Base-by-base conservation (phyloP, 176 grass and related monocot genomes). In the Phyllostachys edulis region DNA sequence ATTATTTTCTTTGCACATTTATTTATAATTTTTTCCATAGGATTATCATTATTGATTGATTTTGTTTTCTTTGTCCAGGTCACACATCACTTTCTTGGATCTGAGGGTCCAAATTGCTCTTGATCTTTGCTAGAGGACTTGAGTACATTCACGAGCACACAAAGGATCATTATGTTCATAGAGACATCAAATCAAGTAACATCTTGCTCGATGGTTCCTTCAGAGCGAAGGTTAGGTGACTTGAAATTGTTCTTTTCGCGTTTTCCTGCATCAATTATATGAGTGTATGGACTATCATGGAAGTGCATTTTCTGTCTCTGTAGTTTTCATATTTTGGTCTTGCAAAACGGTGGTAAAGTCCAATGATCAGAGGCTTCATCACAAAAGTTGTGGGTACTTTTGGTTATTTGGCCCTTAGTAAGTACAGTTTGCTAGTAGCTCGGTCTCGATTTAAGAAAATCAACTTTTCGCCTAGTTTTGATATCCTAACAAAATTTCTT, bases 101-200 rank as follows among this genome's bases (percentile, higher is more conserved):
- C 73, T 96, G 80, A 92, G 96, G 81, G 88, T 99, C 78, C 96
- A 99, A 87, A 92, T 99, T 50, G 89, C 96, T 81, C 89, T 99
- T 74, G 96, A 99, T 94, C n/a, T 88, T 89, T 34, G 91, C 96
- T 60, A 94, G 96, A 96, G 96, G 96, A 83, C 86, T 99, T 4
- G 96, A 99, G 82, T 99, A 99, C 88, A 99, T 99, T 92, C 96
- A 99, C 39, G 96, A 99, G 85, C 96, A 99, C 67, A 99, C 96
- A 80, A 99, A 93, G 78, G 87, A 96, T 83, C 96, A 99, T 87
- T 99, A 99, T 89, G 91, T 99, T 89, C 93, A 99, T 84, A 88
- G 96, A 87, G 96, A 99, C 67, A 99, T 99, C 49, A 99, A 99
- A 88, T 92, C 96, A 57, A 99, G 96, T 87, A 96, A 99, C 79